These are phyloP conservation scores for Pouteria glomerata DNA, from an alignment of 148 eudicot genomes.

Conservation along the genomic window DNA sequence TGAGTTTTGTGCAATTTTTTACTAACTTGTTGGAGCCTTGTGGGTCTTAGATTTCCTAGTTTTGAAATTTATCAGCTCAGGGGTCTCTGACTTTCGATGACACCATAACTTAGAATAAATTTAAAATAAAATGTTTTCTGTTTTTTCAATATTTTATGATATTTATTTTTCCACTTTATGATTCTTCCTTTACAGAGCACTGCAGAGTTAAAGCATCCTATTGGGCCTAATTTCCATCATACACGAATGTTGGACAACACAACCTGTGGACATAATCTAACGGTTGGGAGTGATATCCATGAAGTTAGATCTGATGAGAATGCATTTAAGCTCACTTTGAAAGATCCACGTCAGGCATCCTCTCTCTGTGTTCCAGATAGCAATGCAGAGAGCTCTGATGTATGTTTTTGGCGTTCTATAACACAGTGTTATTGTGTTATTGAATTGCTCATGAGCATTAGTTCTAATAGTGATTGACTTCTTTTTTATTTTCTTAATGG, in stretches of 20 bases:
- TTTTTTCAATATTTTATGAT: not conserved
- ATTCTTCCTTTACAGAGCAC: constrained; percentile 18
- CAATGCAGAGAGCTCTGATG: constrained; percentile 22
- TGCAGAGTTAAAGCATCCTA: constrained; percentile 26
- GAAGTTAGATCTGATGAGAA: constrained; percentile 23
- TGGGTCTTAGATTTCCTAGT: not conserved
- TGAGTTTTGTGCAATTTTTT: not conserved
- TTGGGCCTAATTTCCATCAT: constrained; percentile 8
- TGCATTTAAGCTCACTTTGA: constrained; percentile 19
- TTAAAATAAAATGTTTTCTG: not conserved
- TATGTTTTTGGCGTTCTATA: constrained; percentile 11
- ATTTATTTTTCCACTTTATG: constrained; percentile 2
- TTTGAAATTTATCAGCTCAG: not conserved
- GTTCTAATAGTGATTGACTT: constrained; percentile 13
- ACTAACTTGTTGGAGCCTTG: too few relatives aligned
- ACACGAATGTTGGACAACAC: constrained; percentile 25
- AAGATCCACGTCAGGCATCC: constrained; percentile 17
- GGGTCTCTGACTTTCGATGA: not conserved
- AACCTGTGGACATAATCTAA: constrained; percentile 14
- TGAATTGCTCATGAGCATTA: constrained; percentile 4
- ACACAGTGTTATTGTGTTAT: not conserved
- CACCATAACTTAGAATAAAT: not conserved
- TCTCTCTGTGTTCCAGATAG: constrained; percentile 20
- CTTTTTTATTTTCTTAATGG: constrained; percentile 8
- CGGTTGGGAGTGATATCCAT: constrained; percentile 13